A percentile compares a stretch with the other conserved stretches of the same genome.
phyloP scores from a whole-genome alignment of 2,329 filamentous ascomycete species.

The Cryphonectria japonica region DNA sequence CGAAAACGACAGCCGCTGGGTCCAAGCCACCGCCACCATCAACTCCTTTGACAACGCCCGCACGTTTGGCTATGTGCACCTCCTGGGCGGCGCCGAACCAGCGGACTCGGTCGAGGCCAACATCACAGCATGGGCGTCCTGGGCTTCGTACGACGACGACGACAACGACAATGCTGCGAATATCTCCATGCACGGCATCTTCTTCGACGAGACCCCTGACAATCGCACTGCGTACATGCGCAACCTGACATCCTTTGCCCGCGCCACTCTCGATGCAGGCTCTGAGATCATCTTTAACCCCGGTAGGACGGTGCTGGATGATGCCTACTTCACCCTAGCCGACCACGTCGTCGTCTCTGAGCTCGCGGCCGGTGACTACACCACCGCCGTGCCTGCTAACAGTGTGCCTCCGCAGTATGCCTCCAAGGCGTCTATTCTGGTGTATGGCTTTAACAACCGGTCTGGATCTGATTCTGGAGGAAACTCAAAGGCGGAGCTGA shows the following conservation, averaged over 20 bases:
- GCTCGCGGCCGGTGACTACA: constrained; percentile 8
- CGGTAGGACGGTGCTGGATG: neutral
- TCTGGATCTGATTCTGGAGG: neutral
- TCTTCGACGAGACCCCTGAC: constrained; percentile 12
- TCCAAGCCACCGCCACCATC: constrained; percentile 2
- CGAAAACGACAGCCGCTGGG: neutral
- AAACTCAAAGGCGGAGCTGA: neutral
- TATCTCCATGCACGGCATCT: constrained; percentile 8
- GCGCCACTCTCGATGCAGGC: neutral
- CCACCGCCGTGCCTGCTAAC: neutral
- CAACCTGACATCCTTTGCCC: neutral
- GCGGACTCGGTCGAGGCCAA: constrained; percentile 2
- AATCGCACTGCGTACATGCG: neutral
- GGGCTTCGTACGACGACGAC: neutral
- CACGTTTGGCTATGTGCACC: constrained; percentile 17
- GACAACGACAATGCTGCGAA: neutral
- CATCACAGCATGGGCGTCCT: constrained; percentile 11
- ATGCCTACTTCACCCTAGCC: constrained; percentile 1
- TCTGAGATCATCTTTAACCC: constrained; percentile 8
- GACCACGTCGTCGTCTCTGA: constrained; percentile 5
- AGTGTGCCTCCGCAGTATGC: neutral
- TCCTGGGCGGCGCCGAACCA: neutral
- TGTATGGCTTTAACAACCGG: neutral
- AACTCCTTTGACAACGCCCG: constrained; percentile 10
- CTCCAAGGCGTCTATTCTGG: constrained; percentile 12